Conservation (phyloP, 2,329 filamentous ascomycete genomes). For the Claviceps sp. region DNA sequence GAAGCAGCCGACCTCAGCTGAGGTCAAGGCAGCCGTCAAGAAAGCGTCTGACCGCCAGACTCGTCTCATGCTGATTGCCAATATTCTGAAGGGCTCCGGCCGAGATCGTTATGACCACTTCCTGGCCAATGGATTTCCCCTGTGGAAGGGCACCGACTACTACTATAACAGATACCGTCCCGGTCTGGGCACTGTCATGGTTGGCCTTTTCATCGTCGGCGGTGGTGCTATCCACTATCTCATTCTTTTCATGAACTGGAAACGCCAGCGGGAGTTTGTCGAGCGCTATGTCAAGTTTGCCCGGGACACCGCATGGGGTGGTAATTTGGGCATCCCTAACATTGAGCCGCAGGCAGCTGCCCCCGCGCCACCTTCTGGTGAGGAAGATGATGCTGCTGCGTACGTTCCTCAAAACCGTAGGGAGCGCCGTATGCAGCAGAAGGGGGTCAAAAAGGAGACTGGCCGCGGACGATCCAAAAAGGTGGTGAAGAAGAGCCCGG, state of each 20-base stretch:
- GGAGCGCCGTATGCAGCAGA: slow-evolving; percentile 80
- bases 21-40: slow-evolving; percentile 70
- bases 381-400: slow-evolving; percentile 36
- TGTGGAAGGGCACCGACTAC: slow-evolving; percentile 95
- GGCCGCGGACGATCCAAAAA: slow-evolving; percentile 40
- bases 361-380: slow-evolving; percentile 27
- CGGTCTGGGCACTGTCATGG: slow-evolving; percentile 70
- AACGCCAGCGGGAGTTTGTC: slow-evolving; percentile 81
- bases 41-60: slow-evolving; percentile 72
- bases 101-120: slow-evolving; percentile 93
- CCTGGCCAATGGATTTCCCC: slow-evolving; percentile 80
- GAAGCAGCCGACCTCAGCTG: slow-evolving; percentile 58
- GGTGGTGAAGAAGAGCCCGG: slow-evolving; percentile 21
- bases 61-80: slow-evolving; percentile 69
- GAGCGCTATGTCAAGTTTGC: slow-evolving; percentile 86
- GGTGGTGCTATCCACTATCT: slow-evolving; percentile 83
- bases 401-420: slow-evolving; percentile 61
- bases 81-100: slow-evolving; percentile 68
- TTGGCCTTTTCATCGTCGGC: slow-evolving; percentile 68
- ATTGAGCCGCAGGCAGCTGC: slow-evolving; percentile 37
- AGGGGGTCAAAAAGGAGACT: slow-evolving; percentile 60
- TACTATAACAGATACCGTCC: slow-evolving; percentile 93
- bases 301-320: slow-evolving; percentile 78
- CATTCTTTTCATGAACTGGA: slow-evolving; percentile 74
- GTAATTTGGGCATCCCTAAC: slow-evolving; percentile 60